phyloP scores from a whole-genome alignment of 2,329 filamentous ascomycete genomes.

The Scedosporium boydii region DNA sequence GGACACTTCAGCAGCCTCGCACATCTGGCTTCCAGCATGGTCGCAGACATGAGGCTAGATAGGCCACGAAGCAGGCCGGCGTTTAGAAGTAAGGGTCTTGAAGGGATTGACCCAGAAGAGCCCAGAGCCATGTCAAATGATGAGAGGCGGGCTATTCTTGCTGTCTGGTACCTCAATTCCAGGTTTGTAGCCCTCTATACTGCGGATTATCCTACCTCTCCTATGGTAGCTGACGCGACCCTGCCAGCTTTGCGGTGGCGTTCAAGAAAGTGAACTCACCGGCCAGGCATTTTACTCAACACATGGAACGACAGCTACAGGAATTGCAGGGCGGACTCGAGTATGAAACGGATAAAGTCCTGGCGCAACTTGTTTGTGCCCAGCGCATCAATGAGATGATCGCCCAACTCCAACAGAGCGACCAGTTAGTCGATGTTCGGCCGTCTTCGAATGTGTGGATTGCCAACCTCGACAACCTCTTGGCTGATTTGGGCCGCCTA shows the following conservation, averaged over 20 bases:
- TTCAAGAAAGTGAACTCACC: constrained; percentile 10
- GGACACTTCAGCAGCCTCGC: constrained; percentile 8
- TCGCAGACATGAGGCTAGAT: constrained; percentile 10
- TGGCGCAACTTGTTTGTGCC: constrained; percentile 8
- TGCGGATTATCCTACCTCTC: background rate
- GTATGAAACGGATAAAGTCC: constrained; percentile 8
- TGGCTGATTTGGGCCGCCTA: constrained; percentile 6
- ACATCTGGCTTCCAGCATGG: constrained; percentile 10
- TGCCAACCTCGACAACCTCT: constrained; percentile 9
- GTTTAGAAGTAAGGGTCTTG: constrained; percentile 6
- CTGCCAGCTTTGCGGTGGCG: constrained; percentile 6
- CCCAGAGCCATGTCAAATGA: constrained; percentile 8
- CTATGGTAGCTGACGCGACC: background rate
- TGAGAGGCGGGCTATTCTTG: constrained; percentile 10
- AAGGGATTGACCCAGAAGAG: constrained; percentile 6
- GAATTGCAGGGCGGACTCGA: constrained; percentile 7
- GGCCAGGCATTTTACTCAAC: constrained; percentile 9
- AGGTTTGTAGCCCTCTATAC: constrained; percentile 7
- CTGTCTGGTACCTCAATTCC: constrained; percentile 10
- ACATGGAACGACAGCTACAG: constrained; percentile 9
- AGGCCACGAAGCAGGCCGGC: constrained; percentile 4
- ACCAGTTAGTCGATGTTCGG: constrained; percentile 10
- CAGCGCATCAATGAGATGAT: constrained; percentile 9
- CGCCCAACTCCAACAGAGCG: constrained; percentile 8
- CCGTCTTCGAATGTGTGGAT: constrained; percentile 5